Conservation (phyloP, 345 rosid species). For the Mallotus nudiflorus region DNA sequence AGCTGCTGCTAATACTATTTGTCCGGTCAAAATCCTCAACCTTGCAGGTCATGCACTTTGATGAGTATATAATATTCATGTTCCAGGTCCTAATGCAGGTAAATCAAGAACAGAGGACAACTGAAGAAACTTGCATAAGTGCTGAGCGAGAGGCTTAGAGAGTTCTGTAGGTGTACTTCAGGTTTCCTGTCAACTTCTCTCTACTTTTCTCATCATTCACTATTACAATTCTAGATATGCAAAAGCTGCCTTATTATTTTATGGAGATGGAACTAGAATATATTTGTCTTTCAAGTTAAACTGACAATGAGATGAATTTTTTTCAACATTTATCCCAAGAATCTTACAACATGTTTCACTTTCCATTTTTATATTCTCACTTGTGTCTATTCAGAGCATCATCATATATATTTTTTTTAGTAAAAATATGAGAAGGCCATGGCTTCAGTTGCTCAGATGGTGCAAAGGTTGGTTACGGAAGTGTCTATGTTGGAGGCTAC, state of each 20-base stretch:
- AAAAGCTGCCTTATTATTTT: neutral
- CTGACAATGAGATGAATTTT: neutral
- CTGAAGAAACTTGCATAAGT: slow-evolving; percentile 79
- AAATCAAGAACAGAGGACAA: slow-evolving; percentile 81
- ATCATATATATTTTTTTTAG: slow-evolving; percentile 44
- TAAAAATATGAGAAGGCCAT: slow-evolving; percentile 82
- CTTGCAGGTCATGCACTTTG: slow-evolving; percentile 1
- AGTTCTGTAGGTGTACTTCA: slow-evolving; percentile 60
- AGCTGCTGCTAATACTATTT: too few relatives aligned
- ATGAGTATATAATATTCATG: slow-evolving; percentile 1
- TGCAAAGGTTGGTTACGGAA: slow-evolving; percentile 82
- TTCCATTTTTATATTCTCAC: slow-evolving; percentile 4
- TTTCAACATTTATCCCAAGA: too few relatives aligned
- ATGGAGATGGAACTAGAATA: neutral
- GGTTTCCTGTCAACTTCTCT: slow-evolving; percentile 41
- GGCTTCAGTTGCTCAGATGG: slow-evolving; percentile 67
- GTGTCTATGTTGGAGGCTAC: slow-evolving; percentile 93
- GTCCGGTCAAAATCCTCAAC: too few relatives aligned
- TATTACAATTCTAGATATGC: neutral
- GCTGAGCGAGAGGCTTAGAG: slow-evolving; percentile 82
- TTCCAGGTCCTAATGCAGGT: slow-evolving; percentile 76
- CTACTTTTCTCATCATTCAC: neutral
- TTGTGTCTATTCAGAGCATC: slow-evolving; percentile 11
- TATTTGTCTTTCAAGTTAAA: neutral
- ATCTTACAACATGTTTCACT: too few relatives aligned